Evolutionary conservation across 192 early-diverging fungal species (phyloP).

Genomic region (Entomortierella beljakovae): DNA sequence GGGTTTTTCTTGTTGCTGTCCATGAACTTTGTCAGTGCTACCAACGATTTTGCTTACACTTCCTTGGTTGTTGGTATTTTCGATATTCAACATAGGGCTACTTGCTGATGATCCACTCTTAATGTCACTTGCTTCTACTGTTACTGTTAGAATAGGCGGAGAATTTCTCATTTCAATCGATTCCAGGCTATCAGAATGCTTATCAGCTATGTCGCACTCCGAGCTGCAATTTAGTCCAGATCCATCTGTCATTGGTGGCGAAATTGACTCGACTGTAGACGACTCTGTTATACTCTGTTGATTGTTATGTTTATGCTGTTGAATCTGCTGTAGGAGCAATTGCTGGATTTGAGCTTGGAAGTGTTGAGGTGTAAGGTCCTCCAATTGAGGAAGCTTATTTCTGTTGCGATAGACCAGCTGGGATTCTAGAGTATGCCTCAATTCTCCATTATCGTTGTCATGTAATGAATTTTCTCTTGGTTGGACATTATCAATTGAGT

Average conservation of each 20-base stretch:
- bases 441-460: not conserved
- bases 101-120: too few species aligned
- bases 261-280: not conserved
- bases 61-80: not conserved
- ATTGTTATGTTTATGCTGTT: not conserved
- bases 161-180: not conserved
- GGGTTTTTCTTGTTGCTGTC: not conserved
- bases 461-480: not conserved
- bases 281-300: not conserved
- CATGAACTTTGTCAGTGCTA: not conserved
- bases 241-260: not conserved
- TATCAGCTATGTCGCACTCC: conserved; percentile 1
- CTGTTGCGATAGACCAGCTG: not conserved
- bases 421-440: not conserved
- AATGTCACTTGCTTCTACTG: not conserved
- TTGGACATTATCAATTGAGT: not conserved
- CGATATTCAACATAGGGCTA: not conserved
- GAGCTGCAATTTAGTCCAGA: not conserved
- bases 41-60: not conserved
- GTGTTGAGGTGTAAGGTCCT: not conserved
- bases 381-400: not conserved
- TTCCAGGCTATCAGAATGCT: not conserved
- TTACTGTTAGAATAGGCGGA: not conserved
- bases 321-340: not conserved
- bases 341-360: not conserved